Base-by-base conservation (phyloP, 495 filamentous ascomycete genomes). In the Neurospora cerealis region DNA sequence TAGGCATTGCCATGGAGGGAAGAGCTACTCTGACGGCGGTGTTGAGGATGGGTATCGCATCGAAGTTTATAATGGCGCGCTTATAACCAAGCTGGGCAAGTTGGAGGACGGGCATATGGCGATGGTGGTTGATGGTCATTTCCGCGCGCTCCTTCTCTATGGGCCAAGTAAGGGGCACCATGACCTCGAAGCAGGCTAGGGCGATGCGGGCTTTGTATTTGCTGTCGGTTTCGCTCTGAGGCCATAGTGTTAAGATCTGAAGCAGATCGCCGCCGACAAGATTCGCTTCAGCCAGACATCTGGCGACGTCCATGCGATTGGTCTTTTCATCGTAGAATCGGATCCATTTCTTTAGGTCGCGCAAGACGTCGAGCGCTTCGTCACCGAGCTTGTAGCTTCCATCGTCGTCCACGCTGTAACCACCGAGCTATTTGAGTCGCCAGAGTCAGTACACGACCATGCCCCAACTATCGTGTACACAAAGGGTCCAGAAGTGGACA, bases 151-250 rank as follows among this genome's bases (percentile, higher is more conserved):
- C 89, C 75, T 92, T 90, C 75, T 98, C 93, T 73, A 96, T 85
- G 11, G 95, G 95, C 95, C 95, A 98, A 37, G 96, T 99, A 77
- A 99, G 85, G 38, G 95, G 95, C 2, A 97, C 94, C 75, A 99
- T 89, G 70, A 99, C 85, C 80, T 98, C 95, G 82, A 98, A 85
- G 80, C 93, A 97, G 70, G 93, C 92, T 75, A 97, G 82, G 28
- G 93, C 92, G 38, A 84, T 80, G 41, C 80, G 78, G 73, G 96
- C 87, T 80, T 92, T 93, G 71, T 89, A 92, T 82, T 91, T 92
- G 79, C 91, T 85, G 74, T 89, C 90, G 83, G 90, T 89, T 37
- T 91, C 90, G 75, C 88, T 89, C 46, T 87, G 88, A 70, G 91
- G 88, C 93, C 94, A 97, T 42, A 86, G 76, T 2, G 93, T 91